These are phyloP conservation scores for Amanita inopinata DNA, from an alignment of 768 basidiomycete genomes.

Conservation along the genomic window DNA sequence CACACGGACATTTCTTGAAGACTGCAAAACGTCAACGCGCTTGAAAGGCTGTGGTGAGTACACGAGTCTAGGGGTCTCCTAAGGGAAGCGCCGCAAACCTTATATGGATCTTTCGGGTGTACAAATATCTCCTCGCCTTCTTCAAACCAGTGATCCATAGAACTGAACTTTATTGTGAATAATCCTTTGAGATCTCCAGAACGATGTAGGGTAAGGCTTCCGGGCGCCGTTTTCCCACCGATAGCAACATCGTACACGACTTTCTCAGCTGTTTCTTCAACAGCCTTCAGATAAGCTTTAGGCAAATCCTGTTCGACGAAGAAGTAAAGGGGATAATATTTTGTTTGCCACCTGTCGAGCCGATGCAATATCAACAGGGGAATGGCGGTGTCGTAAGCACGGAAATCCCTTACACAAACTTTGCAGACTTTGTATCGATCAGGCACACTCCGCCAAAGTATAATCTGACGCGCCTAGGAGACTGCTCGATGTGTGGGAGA, in stretches of 20 bases:
- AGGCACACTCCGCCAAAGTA: constrained; percentile 41
- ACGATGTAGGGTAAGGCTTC: constrained; percentile 24
- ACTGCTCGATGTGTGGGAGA: constrained; percentile 38
- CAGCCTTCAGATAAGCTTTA: constrained; percentile 27
- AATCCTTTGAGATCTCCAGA: constrained; percentile 31
- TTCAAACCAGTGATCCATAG: constrained; percentile 58
- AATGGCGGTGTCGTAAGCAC: not conserved
- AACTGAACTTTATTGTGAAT: constrained; percentile 37
- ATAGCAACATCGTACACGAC: constrained; percentile 39
- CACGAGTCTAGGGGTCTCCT: not conserved
- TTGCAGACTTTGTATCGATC: constrained; percentile 46
- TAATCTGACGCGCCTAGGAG: constrained; percentile 42
- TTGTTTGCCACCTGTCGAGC: constrained; percentile 39
- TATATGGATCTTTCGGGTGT: constrained; percentile 63
- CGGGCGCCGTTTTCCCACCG: constrained; percentile 25
- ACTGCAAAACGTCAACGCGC: constrained; percentile 53
- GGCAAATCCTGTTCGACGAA: constrained; percentile 38
- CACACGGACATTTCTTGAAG: constrained; percentile 50
- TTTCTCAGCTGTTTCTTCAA: constrained; percentile 17
- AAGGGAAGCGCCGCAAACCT: constrained; percentile 26
- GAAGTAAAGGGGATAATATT: constrained; percentile 45
- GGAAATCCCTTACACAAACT: constrained; percentile 40
- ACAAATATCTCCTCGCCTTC: constrained; percentile 53
- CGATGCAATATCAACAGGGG: not conserved
- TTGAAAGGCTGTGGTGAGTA: constrained; percentile 14